Base-by-base conservation (phyloP, 805 yeast species). In the Gaillardinia entomophila region DNA sequence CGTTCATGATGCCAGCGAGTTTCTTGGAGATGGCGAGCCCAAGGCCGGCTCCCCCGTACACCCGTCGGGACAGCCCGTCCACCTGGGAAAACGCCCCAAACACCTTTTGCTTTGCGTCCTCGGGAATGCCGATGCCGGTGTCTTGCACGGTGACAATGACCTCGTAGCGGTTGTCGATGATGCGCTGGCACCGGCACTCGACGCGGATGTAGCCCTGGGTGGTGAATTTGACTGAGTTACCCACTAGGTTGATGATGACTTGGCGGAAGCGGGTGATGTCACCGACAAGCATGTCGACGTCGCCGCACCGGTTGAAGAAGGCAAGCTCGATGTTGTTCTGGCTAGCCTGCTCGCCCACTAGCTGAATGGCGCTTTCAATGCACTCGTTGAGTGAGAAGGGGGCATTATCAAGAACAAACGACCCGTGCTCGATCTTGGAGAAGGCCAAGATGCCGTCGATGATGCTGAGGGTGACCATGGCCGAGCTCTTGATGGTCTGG, bases 21-120 rank as follows among this genome's bases (percentile, higher is more conserved):
- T 67, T 68, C 45, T 66, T 67, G 20, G 71, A 64, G 22, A 70
- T 71, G 1, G 75, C 71, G 25, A 71, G 49, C 0, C 77, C 77
- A 7, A 71, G 48, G 1, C 77, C 77, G 0, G 77, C 61, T 3
- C 79, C 79, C 3, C 79, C 79, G 51, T 62, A 68, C 8, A 56
- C 66, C 37, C 79, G 47, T 35, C 72, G 54, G 1, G 76, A 62
- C 7, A 75, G 68, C 3, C 75, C 75, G 44, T 73, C 79, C n/a
- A 71, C 77, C 50, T 73, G 79, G 26, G 72, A 65, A 41, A 73
- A 73, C 3, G 75, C 75, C 4, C 72, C 66, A 45, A 73, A 73
- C 4, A 73, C 67, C 48, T 67, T 70, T 26, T 54, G 48, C n/a
- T 60, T 48, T 4, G 73, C 60, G 28, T 53, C 60, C 23, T 54